Base-by-base conservation (phyloP, 202 grass and related monocot genomes). In the Carex sylvatica region DNA sequence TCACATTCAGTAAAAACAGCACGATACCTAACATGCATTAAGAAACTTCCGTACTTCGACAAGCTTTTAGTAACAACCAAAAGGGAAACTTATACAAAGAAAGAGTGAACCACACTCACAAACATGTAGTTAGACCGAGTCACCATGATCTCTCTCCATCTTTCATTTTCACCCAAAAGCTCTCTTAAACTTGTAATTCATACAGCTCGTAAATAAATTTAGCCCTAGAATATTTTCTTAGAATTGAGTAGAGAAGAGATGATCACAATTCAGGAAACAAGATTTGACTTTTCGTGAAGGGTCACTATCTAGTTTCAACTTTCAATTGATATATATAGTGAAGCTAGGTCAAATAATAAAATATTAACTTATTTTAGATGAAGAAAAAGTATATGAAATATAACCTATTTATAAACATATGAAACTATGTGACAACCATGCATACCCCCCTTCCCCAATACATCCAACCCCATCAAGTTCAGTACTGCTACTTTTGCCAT, bases 291-390 rank as follows among this genome's bases (percentile, higher is more conserved):
- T 81, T 30, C 14, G 1, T 15, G 1, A 49, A 65, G 78, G 59
- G 35, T 80, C 60, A 44, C 19, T 65, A 62, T 22, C 76, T 46
- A 66, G 22, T 82, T 82, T 54, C 30, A 55, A 69, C 69, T 82
- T 82, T 54, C 30, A 55, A 69, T 82, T 82, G 44, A 82, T 49
- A 69, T 49, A 69, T 52, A 35, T 52, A n/a, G 40, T 36, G 22
- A 68, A 69, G 33, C 24, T 56, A 40, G 24, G 40, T 69, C 63
- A 69, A 70, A 69, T 20, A 52, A 16, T 16, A 69, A 14, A 56
- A 82, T 64, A 72, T 72, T 10, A 72, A 47, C 19, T 72, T 63
- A 64, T 80, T 80, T 36, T 46, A 63, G 31, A 59, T 10, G 42
- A 64, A 47, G 18, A 80, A 44, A 65, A 80, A 65, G 3, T 54